Conservation (phyloP, 225 moss, liverwort and hornwort genomes). For the Asterella californica region DNA sequence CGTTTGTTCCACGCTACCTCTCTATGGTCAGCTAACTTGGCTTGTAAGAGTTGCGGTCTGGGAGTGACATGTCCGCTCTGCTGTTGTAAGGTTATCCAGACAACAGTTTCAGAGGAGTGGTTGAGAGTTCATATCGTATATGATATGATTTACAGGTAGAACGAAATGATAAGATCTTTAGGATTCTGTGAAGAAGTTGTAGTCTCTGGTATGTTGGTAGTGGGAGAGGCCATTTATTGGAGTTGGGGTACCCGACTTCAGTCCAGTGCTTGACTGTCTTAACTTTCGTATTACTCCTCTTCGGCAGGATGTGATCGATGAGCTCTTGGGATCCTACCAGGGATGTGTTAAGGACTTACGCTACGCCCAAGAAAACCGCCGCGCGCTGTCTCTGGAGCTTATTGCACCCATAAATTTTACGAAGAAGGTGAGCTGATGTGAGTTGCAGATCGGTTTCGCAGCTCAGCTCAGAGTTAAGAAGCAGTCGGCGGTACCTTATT, state of each 20-base stretch:
- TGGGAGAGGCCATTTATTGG: background rate
- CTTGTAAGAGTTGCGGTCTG: background rate
- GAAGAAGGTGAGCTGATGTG: conserved; percentile 17
- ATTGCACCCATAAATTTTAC: conserved; percentile 34
- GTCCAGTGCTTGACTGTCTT: background rate
- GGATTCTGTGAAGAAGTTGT: background rate
- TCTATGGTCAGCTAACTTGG: background rate
- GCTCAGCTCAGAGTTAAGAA: background rate
- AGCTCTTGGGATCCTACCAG: conserved; percentile 26
- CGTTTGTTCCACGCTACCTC: background rate
- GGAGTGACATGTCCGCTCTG: background rate
- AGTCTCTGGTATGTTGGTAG: background rate
- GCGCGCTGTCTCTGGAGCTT: conserved; percentile 24
- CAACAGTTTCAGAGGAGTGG: background rate
- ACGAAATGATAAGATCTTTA: background rate
- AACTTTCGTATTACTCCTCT: background rate
- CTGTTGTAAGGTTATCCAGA: background rate
- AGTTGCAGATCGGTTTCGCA: background rate
- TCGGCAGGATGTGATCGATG: conserved; percentile 29
- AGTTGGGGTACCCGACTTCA: background rate
- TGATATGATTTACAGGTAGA: no score
- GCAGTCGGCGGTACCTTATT: background rate
- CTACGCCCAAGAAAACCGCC: conserved; percentile 23
- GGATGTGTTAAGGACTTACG: conserved; percentile 30
- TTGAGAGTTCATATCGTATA: background rate